Evolutionary conservation across 1,139 yeast genomes (phyloP).

Genomic region (Pichia cactophila): DNA sequence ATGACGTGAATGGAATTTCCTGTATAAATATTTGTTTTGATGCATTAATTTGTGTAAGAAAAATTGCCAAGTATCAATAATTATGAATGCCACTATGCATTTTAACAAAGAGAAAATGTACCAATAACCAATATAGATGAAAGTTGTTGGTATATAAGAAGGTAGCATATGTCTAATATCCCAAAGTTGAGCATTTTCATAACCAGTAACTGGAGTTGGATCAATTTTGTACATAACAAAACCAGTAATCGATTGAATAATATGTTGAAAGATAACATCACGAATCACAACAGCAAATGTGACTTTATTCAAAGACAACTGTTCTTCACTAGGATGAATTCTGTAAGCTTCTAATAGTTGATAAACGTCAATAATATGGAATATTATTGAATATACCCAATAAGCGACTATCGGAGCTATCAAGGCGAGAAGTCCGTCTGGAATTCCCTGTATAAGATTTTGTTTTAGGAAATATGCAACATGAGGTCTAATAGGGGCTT

Average conservation of each 20-base stretch:
- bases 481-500: conserved; percentile 16
- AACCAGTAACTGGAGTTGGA: conserved; percentile 61
- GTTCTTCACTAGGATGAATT: conserved; percentile 89
- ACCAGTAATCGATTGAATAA: conserved; percentile 74
- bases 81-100: conserved; percentile 53
- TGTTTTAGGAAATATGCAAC: conserved; percentile 25
- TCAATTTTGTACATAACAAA: conserved; percentile 47
- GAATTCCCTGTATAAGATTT: conserved; percentile 46
- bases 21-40: conserved; percentile 64
- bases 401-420: conserved; percentile 72
- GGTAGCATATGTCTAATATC: conserved; percentile 45
- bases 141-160: conserved; percentile 34
- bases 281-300: conserved; percentile 57
- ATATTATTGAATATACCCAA: conserved; percentile 70
- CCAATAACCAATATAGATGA: conserved; percentile 44
- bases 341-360: conserved; percentile 75
- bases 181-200: conserved; percentile 68
- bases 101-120: conserved; percentile 51
- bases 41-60: conserved; percentile 88
- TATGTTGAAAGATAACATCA: conserved; percentile 80
- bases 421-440: conserved; percentile 70
- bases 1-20: conserved; percentile 84
- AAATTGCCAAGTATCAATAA: conserved; percentile 94
- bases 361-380: conserved; percentile 66
- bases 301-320: conserved; percentile 66